Base-by-base conservation (phyloP, 345 rosid species). In the Eucalyptus tenuipes region DNA sequence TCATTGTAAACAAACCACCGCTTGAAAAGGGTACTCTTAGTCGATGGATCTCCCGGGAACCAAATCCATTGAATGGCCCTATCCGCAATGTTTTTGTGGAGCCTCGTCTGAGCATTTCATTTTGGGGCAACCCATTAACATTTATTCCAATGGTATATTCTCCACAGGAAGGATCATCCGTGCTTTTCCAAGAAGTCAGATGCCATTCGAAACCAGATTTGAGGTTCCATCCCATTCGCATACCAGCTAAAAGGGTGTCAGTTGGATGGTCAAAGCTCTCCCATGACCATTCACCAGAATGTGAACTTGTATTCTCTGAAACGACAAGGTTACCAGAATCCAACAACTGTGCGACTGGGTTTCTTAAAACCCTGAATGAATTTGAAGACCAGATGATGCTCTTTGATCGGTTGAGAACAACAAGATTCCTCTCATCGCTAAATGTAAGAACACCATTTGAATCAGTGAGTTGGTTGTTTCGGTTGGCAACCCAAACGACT, bases 401-500 rank as follows among this genome's bases (percentile, higher is more conserved):
- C 25, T 81, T 52, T 7, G 12, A 50, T 25, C 5, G 86, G 48
- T 89, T 89, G 37, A 86, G 42, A 79, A 91, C 88, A 48, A 45
- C 68, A 10, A 93, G 40, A 50, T 66, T 68, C 40, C 85, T 86
- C 29, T 89, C 81, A 85, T 71, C 24, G 22, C 37, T 80, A 87
- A 92, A 90, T 47, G 87, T 88, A 68, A 93, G 82, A 16, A 8
- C 88, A 8, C 55, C 92, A 15, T 92, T 45, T 20, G 87, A 71
- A 20, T 87, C 53, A 10, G 87, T 42, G 11, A 92, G 66, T 4
- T 92, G 92, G 27, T 40, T 27, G 42, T 92, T 90, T 85, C 93
- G 90, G 29, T 93, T 92, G 31, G 95, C 93, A 5, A 93, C 92
- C 93, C 95, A 92, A 17, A 92, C 94, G 20, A 90, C 68, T 5